A percentile compares a stretch with the other conserved stretches of the same genome.
These are phyloP conservation scores for Penicillium sp. DNA, from an alignment of 2,329 filamentous ascomycete genomes.

Conservation along the genomic window DNA sequence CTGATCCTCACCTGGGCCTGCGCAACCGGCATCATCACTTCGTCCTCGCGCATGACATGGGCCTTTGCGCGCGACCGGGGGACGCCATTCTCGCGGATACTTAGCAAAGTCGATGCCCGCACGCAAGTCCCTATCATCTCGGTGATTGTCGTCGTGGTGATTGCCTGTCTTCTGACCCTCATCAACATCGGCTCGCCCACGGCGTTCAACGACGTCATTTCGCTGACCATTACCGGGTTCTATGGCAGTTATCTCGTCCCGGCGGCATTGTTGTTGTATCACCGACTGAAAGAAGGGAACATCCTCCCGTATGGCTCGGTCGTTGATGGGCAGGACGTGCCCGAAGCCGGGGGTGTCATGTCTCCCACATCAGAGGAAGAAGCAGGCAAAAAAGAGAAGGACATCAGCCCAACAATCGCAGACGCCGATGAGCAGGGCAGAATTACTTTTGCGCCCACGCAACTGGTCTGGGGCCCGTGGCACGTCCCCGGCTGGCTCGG, in stretches of 20 bases:
- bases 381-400: not conserved
- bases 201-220: conserved; percentile 50
- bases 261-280: conserved; percentile 29
- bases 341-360: too few relatives aligned
- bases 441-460: conserved; percentile 23
- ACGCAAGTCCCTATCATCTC: conserved; percentile 23
- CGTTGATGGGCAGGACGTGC: conserved; percentile 20
- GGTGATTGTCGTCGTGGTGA: conserved; percentile 31
- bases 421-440: conserved; percentile 9
- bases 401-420: not conserved
- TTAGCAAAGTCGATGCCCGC: conserved; percentile 21
- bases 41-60: conserved; percentile 25
- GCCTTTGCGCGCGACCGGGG: conserved; percentile 37
- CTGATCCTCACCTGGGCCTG: conserved; percentile 23
- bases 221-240: conserved; percentile 40
- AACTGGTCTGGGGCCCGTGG: conserved; percentile 54
- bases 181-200: conserved; percentile 40
- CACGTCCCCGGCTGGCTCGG: conserved; percentile 50
- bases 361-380: not conserved
- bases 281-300: conserved; percentile 29
- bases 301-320: conserved; percentile 36
- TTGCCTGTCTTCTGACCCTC: conserved; percentile 44
- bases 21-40: conserved; percentile 24
- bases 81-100: conserved; percentile 27
- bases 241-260: conserved; percentile 35